Percentiles rank a stretch among this genome's conserved stretches.
phyloP scores from a whole-genome alignment of 2,329 filamentous ascomycete species.

The Arthrobotrys iridis region DNA sequence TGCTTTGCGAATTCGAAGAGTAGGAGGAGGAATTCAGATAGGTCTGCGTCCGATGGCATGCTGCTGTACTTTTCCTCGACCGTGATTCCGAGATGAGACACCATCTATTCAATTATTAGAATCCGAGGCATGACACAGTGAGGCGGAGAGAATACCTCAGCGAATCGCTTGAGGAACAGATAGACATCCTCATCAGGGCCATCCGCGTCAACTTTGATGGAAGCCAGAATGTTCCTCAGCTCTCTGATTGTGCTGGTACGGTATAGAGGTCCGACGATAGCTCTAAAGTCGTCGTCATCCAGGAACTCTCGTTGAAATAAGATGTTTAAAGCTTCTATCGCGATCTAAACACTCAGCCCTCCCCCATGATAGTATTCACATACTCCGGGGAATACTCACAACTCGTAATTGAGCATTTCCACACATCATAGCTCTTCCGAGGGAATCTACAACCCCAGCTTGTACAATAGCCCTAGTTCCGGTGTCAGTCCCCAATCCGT shows the following conservation, averaged over 20 bases:
- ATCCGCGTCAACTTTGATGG: conserved; percentile 80
- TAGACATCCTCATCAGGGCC: conserved; percentile 93
- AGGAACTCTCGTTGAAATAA: conserved; percentile 80
- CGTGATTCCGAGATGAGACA: conserved; percentile 85
- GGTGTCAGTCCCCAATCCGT: neutral
- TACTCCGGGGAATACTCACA: conserved; percentile 67
- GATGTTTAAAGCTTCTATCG: conserved; percentile 83
- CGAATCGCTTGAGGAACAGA: conserved; percentile 89
- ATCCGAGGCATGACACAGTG: neutral
- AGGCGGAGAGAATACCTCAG: conserved; percentile 72
- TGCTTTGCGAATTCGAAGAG: conserved; percentile 82
- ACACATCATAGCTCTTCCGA: conserved; percentile 76
- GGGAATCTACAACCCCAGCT: conserved; percentile 74
- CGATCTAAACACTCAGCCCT: conserved; percentile 67
- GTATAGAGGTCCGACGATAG: conserved; percentile 82
- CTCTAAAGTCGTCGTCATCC: conserved; percentile 78
- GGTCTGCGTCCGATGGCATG: conserved; percentile 73
- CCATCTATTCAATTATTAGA: conserved; percentile 68
- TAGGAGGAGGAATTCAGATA: conserved; percentile 80
- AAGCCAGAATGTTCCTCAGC: conserved; percentile 78
- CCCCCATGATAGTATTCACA: neutral
- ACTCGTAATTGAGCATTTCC: conserved; percentile 78
- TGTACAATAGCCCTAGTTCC: conserved; percentile 71
- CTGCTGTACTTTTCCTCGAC: conserved; percentile 79
- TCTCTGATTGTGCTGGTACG: conserved; percentile 75